phyloP scores from a whole-genome alignment of 176 grass and related monocot species.

The Lolium multiflorum region DNA sequence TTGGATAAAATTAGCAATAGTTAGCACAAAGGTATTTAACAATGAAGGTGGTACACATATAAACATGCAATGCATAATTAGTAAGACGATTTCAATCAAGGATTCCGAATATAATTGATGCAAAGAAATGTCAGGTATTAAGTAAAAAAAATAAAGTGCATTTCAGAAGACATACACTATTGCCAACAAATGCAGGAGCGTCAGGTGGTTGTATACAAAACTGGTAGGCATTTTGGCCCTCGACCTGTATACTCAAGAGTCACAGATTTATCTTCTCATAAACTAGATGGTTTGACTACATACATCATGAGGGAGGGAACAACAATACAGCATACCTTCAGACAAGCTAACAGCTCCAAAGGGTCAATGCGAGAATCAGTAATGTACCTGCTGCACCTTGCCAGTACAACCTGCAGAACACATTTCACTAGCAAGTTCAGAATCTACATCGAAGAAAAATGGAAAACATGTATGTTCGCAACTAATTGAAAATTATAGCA shows the following conservation, averaged over 20 bases:
- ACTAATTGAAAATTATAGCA: background rate
- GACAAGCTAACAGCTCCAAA: slow-evolving; percentile 67
- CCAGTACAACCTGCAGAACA: slow-evolving; percentile 75
- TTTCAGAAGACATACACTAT: slow-evolving; percentile 77
- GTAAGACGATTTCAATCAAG: background rate
- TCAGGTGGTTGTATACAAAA: slow-evolving; percentile 89
- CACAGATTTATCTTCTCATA: background rate
- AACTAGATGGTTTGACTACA: slow-evolving; percentile 5
- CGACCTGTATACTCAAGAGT: slow-evolving; percentile 47
- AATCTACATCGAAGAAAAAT: background rate
- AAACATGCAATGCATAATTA: background rate
- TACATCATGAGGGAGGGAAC: background rate
- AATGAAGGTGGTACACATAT: background rate
- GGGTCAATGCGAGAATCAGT: slow-evolving; percentile 83
- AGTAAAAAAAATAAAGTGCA: background rate
- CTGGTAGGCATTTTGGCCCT: slow-evolving; percentile 96
- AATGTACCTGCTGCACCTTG: slow-evolving; percentile 91
- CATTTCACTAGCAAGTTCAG: background rate
- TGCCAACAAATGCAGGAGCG: slow-evolving; percentile 90
- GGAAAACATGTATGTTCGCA: background rate
- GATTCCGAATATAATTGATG: background rate
- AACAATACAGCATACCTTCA: slow-evolving; percentile 57
- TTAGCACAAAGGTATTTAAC: slow-evolving; percentile 49
- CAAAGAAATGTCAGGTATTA: background rate
- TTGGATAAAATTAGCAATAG: slow-evolving; percentile 63